These are phyloP conservation scores for Xylaria castorea DNA, from an alignment of 495 filamentous ascomycete species.

Conservation along the genomic window DNA sequence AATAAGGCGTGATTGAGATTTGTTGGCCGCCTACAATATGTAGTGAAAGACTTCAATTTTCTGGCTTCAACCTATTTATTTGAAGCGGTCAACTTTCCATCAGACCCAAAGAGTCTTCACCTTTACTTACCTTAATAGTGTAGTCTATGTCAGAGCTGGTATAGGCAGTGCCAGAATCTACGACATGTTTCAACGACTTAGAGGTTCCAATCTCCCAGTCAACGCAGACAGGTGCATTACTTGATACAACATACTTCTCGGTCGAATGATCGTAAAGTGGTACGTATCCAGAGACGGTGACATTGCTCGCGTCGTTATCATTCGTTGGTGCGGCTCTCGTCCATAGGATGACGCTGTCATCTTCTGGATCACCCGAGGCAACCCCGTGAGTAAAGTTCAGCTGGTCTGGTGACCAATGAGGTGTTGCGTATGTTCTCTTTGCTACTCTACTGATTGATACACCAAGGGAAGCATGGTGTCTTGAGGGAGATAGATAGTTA, in stretches of 20 bases:
- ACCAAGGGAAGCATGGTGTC: conserved; percentile 62
- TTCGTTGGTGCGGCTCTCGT: conserved; percentile 61
- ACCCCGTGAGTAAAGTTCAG: conserved; percentile 68
- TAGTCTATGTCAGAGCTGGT: conserved; percentile 71
- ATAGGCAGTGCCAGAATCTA: conserved; percentile 59
- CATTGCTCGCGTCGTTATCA: conserved; percentile 60
- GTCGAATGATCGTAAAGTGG: conserved; percentile 64
- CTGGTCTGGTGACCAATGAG: conserved; percentile 49
- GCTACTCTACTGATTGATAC: conserved; percentile 58
- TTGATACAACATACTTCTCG: conserved; percentile 55
- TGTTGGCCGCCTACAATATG: conserved; percentile 50
- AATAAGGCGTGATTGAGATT: neutral
- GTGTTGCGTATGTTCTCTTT: conserved; percentile 41
- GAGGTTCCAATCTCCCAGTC: conserved; percentile 54
- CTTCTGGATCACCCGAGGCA: conserved; percentile 69
- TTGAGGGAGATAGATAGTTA: conserved; percentile 66
- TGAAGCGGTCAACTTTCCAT: neutral
- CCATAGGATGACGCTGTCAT: conserved; percentile 69
- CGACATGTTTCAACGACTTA: conserved; percentile 45
- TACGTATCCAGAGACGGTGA: conserved; percentile 60
- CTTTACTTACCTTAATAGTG: conserved; percentile 61
- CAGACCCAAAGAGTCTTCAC: neutral
- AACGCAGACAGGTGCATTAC: conserved; percentile 65
- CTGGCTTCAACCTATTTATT: conserved; percentile 62
- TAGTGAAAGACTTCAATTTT: conserved; percentile 61